These are phyloP conservation scores for Septoria linicola DNA, from an alignment of 2,329 filamentous ascomycete genomes.

Conservation along the genomic window DNA sequence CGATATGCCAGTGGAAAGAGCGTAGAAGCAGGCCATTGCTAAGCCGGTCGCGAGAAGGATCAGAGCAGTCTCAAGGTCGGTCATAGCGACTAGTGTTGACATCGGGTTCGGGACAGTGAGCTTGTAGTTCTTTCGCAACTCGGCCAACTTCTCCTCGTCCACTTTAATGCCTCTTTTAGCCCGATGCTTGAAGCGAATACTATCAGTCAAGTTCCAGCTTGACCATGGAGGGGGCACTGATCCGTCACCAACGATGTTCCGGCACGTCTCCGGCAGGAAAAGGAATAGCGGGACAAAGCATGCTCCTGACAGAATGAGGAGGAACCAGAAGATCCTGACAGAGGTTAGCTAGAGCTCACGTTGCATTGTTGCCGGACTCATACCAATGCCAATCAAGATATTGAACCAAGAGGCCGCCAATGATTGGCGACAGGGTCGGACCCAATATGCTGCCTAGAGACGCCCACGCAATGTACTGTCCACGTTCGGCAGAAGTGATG, in stretches of 20 bases:
- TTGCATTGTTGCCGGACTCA: no score
- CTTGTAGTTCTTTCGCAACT: slow-evolving; percentile 28
- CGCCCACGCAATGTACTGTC: slow-evolving; percentile 70
- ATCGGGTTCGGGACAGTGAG: slow-evolving; percentile 35
- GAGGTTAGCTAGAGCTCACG: no score
- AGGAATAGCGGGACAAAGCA: slow-evolving; percentile 57
- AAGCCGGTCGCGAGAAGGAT: slow-evolving; percentile 42
- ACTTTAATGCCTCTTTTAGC: slow-evolving; percentile 23
- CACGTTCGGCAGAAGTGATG: slow-evolving; percentile 66
- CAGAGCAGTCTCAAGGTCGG: slow-evolving; percentile 39
- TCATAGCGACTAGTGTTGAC: slow-evolving; percentile 29
- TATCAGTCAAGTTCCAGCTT: slow-evolving; percentile 58
- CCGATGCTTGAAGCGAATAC: slow-evolving; percentile 24
- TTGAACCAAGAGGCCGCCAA: slow-evolving; percentile 64
- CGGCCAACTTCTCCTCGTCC: slow-evolving; percentile 26
- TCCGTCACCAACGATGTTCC: slow-evolving; percentile 60
- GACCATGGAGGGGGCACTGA: slow-evolving; percentile 57
- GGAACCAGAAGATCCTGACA: slow-evolving; percentile 33
- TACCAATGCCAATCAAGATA: slow-evolving; percentile 59
- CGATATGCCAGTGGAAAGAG: slow-evolving; percentile 43
- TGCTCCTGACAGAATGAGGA: slow-evolving; percentile 52
- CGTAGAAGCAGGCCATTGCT: slow-evolving; percentile 45
- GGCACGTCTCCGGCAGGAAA: slow-evolving; percentile 54
- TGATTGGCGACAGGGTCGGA: slow-evolving; percentile 56
- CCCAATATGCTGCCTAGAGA: slow-evolving; percentile 56